Percentiles rank a stretch among this genome's conserved stretches.
phyloP scores from a whole-genome alignment of 805 yeast species.

The Hermanozyma aechmeae region DNA sequence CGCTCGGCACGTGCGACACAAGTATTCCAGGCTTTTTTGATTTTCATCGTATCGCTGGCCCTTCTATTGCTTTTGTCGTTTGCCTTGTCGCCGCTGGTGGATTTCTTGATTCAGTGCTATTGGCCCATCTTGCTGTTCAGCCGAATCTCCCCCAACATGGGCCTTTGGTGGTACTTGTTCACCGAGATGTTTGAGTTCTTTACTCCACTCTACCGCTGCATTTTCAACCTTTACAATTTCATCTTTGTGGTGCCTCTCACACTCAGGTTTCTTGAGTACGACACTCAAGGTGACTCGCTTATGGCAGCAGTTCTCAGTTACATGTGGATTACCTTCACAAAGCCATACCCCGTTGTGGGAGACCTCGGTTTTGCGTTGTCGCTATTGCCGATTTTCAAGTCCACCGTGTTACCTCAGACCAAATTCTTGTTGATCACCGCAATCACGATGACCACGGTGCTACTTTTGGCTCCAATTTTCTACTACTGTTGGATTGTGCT shows the following conservation, averaged over 20 bases:
- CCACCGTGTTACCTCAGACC: constrained; percentile 37
- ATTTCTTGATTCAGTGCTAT: constrained; percentile 32
- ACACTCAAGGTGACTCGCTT: constrained; percentile 38
- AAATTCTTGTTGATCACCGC: constrained; percentile 37
- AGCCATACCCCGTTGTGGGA: constrained; percentile 78
- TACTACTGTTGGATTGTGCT: constrained; percentile 90
- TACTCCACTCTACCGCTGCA: constrained; percentile 70
- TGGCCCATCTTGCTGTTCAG: constrained; percentile 49
- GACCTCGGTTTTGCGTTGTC: constrained; percentile 48
- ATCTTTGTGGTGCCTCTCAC: constrained; percentile 69
- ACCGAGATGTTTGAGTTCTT: constrained; percentile 91
- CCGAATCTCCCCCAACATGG: constrained; percentile 82
- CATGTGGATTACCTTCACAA: constrained; percentile 50
- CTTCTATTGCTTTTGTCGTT: constrained; percentile 29
- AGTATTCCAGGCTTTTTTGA: constrained; percentile 4
- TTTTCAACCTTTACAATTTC: constrained; percentile 69
- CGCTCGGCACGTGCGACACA: constrained; percentile 4
- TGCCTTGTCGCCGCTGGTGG: constrained; percentile 25
- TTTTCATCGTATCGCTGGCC: constrained; percentile 9
- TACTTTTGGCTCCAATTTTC: constrained; percentile 76
- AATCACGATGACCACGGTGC: constrained; percentile 40
- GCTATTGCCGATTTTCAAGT: constrained; percentile 33
- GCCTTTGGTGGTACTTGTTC: constrained; percentile 98
- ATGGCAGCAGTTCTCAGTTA: constrained; percentile 39
- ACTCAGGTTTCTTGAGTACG: constrained; percentile 41